phyloP scores from a whole-genome alignment of 495 filamentous ascomycete species.

The Astrothelium subdiscretum region DNA sequence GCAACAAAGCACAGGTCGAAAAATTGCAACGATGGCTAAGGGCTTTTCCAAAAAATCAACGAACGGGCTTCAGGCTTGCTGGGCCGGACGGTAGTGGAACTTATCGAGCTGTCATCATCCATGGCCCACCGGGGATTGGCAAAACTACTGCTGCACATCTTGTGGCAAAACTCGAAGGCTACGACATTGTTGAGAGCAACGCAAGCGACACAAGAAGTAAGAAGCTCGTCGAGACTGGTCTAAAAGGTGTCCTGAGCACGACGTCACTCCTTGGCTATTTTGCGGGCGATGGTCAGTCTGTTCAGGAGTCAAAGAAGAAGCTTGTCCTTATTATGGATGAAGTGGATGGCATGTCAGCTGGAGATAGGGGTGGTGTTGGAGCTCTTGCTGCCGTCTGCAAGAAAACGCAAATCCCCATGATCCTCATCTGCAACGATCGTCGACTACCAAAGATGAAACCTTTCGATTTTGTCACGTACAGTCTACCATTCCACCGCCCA shows the following conservation, averaged over 20 bases:
- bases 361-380: conserved; percentile 90
- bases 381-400: conserved; percentile 88
- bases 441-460: conserved; percentile 93
- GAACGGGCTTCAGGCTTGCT: conserved; percentile 60
- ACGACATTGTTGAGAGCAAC: conserved; percentile 87
- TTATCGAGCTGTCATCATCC: conserved; percentile 78
- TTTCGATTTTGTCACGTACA: conserved; percentile 73
- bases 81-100: conserved; percentile 72
- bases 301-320: conserved; percentile 74
- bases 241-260: conserved; percentile 83
- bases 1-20: conserved; percentile 85
- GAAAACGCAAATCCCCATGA: conserved; percentile 89
- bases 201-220: conserved; percentile 97
- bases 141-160: conserved; percentile 97
- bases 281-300: conserved; percentile 52
- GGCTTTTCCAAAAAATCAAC: conserved; percentile 64
- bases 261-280: conserved; percentile 89
- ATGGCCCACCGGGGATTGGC: conserved; percentile 91
- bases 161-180: conserved; percentile 84
- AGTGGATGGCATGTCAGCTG: conserved; percentile 97
- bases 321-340: conserved; percentile 97
- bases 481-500: conserved; percentile 78
- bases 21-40: conserved; percentile 79
- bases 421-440: conserved; percentile 95
- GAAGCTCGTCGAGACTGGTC: conserved; percentile 80